phyloP scores from a whole-genome alignment of 306 rosid species.

The Trifolium dubium region DNA sequence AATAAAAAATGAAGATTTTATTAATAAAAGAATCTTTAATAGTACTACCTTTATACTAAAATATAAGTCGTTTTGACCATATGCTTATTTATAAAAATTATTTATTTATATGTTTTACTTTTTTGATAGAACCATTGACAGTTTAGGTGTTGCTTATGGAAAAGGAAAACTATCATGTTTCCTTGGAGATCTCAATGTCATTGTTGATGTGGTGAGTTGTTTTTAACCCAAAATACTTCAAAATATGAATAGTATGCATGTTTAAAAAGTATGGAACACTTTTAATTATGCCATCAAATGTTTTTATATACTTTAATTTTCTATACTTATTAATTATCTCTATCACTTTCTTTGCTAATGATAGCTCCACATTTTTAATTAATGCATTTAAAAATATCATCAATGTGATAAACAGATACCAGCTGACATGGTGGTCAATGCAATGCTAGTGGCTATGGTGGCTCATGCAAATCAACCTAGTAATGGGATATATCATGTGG shows the following conservation, averaged over 20 bases:
- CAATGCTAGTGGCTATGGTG: slow-evolving; percentile 65
- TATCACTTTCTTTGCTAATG: not conserved
- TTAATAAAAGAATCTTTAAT: no score
- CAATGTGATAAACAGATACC: slow-evolving; percentile 58
- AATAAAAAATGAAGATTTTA: no score
- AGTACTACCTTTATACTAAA: no score
- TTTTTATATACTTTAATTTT: no score
- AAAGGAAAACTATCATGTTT: slow-evolving; percentile 75
- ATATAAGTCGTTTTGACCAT: no score
- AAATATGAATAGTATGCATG: no score
- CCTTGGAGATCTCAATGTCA: slow-evolving; percentile 50
- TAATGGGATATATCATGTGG: slow-evolving; percentile 62
- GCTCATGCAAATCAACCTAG: slow-evolving; percentile 58
- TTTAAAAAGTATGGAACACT: no score
- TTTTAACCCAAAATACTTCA: not conserved
- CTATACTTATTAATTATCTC: no score
- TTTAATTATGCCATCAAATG: no score
- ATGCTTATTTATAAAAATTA: no score
- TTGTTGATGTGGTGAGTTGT: slow-evolving; percentile 70
- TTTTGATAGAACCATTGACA: slow-evolving; percentile 74
- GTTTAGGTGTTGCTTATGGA: slow-evolving; percentile 70
- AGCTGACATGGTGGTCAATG: slow-evolving; percentile 84
- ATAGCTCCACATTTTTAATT: not conserved
- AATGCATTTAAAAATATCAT: not conserved
- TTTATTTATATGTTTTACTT: not conserved